phyloP scores from a whole-genome alignment of 2,329 filamentous ascomycete species.

The Fusarium fujikuroi region DNA sequence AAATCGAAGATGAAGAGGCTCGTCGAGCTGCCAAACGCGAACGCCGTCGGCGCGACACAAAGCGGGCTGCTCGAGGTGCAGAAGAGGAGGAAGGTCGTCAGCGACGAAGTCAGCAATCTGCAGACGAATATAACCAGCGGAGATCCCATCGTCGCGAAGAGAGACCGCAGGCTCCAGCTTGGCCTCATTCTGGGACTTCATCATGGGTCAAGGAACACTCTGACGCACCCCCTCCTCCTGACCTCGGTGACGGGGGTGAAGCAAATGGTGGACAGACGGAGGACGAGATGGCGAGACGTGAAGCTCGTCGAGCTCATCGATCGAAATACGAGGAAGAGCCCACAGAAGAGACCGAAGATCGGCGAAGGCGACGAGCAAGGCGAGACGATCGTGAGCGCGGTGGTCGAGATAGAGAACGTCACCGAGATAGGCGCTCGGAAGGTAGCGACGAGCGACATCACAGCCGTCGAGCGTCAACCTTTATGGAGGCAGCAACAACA shows the following conservation, averaged over 20 bases:
- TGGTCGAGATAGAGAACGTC: slow-evolving; percentile 17
- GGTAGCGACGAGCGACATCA: slow-evolving; percentile 58
- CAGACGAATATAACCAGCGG: slow-evolving; percentile 59
- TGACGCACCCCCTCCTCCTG: slow-evolving; percentile 69
- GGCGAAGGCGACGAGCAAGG: slow-evolving; percentile 55
- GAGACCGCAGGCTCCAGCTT: slow-evolving; percentile 52
- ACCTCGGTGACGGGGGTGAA: slow-evolving; percentile 47
- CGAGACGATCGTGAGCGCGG: slow-evolving; percentile 54
- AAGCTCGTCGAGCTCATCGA: slow-evolving; percentile 58
- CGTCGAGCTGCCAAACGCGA: slow-evolving; percentile 59
- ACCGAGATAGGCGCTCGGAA: slow-evolving; percentile 51
- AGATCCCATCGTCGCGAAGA: slow-evolving; percentile 52
- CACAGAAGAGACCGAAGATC: slow-evolving; percentile 57
- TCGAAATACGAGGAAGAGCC: slow-evolving; percentile 56
- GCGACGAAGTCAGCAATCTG: slow-evolving; percentile 51
- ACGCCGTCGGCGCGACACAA: slow-evolving; percentile 64
- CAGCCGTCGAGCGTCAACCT: slow-evolving; percentile 53
- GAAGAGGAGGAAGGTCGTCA: slow-evolving; percentile 50
- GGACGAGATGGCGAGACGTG: slow-evolving; percentile 62
- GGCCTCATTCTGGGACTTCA: slow-evolving; percentile 72
- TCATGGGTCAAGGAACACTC: slow-evolving; percentile 75
- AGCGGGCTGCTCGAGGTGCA: slow-evolving; percentile 56
- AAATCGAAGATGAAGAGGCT: slow-evolving; percentile 57
- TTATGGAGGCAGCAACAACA: slow-evolving; percentile 57
- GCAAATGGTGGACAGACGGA: slow-evolving; percentile 53